These are phyloP conservation scores for Aspergillus fischeri DNA, from an alignment of 2,329 filamentous ascomycete species.

Conservation along the genomic window DNA sequence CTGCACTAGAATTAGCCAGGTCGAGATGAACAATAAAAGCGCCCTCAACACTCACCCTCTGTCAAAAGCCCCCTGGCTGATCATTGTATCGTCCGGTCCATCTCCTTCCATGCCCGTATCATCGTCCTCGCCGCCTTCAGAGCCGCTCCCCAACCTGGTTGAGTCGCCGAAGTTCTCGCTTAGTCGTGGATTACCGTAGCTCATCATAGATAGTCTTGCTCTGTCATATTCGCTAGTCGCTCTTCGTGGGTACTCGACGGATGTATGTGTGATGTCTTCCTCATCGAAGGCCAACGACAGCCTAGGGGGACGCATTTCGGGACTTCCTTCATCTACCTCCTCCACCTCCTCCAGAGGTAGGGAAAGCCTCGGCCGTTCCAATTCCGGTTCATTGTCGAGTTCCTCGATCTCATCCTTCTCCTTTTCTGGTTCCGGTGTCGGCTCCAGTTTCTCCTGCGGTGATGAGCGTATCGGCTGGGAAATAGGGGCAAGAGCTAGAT, in stretches of 20 bases:
- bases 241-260: conserved; percentile 42
- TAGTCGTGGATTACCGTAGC: conserved; percentile 39
- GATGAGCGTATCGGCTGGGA: conserved; percentile 46
- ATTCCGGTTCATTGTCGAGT: conserved; percentile 45
- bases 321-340: conserved; percentile 39
- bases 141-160: conserved; percentile 43
- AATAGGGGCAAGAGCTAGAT: conserved; percentile 47
- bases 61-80: conserved; percentile 37
- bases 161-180: conserved; percentile 51
- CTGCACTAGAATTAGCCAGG: conserved; percentile 20
- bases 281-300: conserved; percentile 44
- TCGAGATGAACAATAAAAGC: not conserved
- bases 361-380: conserved; percentile 39
- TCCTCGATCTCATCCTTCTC: conserved; percentile 41
- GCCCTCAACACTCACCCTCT: conserved; percentile 26
- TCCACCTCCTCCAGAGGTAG: conserved; percentile 46
- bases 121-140: conserved; percentile 30
- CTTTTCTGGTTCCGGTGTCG: conserved; percentile 12
- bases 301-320: conserved; percentile 34
- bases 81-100: conserved; percentile 32
- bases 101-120: conserved; percentile 35
- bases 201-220: conserved; percentile 39
- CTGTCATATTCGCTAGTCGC: conserved; percentile 36
- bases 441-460: conserved; percentile 34
- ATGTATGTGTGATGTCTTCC: conserved; percentile 39